Evolutionary conservation across 495 filamentous ascomycete species (phyloP), one percentile per base, ranked within the genome.

Genomic region (Physcia stellaris): DNA sequence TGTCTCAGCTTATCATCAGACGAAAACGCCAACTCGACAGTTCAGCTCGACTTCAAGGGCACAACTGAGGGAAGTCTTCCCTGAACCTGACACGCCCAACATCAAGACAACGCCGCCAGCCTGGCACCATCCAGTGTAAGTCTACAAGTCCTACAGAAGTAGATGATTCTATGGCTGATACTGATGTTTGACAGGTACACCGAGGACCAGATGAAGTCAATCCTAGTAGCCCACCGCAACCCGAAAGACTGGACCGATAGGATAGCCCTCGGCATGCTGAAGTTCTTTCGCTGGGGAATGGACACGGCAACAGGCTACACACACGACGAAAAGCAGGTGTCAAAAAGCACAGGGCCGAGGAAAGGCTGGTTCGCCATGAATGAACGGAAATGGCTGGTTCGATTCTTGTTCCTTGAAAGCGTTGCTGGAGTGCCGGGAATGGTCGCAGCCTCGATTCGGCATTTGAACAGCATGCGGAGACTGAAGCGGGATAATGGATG

Each of bases 401-500:
- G 90, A 16, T 83, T 93, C 48, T 68, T 98, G 43, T 96, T 98
- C 60, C 70, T 98, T 35, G 90, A 98, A 58, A 86, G 80, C 36
- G 83, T 98, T 22, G 90, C 90, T 7, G 90, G 80, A 15, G 90
- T 98, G 0, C 92, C 92, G 0, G 92, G 92, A 0, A 96, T 96
- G 86, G 92, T 96, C 4, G 90, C 78, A 0, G 90, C 87, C 6
- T 94, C 93, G 79, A 61, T 96, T 10, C 67, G 90, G 15, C 90
- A 98, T 59, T 62, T 98, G 5, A 73, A 80, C 51, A 84, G 77
- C 46, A 61, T 98, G 41, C 67, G 90, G 31, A 67, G 76, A 5
- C 75, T 98, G 64, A 86, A 84, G 62, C 61, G 90, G 23, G 90
- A 98, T 55, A 94, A 95, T 47, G 90, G 92, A 54, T 96, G 90